Percentiles rank a stretch among this genome's conserved stretches.
Evolutionary conservation across 2,329 filamentous ascomycete genomes (phyloP).

Genomic region (Arthrobotrys musiformis): DNA sequence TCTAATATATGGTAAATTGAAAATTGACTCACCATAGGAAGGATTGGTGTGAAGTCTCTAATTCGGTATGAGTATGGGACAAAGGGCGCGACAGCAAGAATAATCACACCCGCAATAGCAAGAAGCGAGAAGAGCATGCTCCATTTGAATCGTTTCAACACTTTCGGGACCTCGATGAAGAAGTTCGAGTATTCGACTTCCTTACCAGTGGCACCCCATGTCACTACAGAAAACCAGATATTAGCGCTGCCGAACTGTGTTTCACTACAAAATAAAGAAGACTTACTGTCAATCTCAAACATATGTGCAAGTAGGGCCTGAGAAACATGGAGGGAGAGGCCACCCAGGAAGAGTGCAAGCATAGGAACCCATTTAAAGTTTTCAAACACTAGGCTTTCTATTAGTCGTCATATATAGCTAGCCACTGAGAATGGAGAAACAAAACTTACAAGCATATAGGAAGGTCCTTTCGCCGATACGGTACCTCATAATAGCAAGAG

Average conservation of each 20-base stretch:
- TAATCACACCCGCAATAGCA: constrained; percentile 72
- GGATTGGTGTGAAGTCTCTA: constrained; percentile 77
- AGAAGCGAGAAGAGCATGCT: constrained; percentile 72
- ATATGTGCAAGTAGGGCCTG: constrained; percentile 83
- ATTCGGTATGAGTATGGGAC: constrained; percentile 75
- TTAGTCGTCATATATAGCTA: not conserved
- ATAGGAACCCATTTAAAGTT: constrained; percentile 77
- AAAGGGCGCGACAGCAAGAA: constrained; percentile 73
- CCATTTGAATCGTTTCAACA: constrained; percentile 81
- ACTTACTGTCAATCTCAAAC: constrained; percentile 77
- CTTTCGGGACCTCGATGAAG: constrained; percentile 83
- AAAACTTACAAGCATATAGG: constrained; percentile 65
- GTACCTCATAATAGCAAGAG: constrained; percentile 78
- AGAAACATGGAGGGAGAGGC: constrained; percentile 81
- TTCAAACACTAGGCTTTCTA: constrained; percentile 61
- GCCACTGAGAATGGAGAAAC: not conserved
- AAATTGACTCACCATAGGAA: constrained; percentile 71
- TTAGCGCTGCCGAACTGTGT: not conserved
- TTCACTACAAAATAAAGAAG: not conserved
- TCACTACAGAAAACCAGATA: constrained; percentile 20
- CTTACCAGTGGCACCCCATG: constrained; percentile 84
- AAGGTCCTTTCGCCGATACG: constrained; percentile 74
- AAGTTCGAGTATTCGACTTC: constrained; percentile 84
- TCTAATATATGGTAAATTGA: not conserved
- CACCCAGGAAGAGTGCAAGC: constrained; percentile 83